These are phyloP conservation scores for Cucumis variabilis DNA, from an alignment of 331 rosid genomes.

Conservation along the genomic window DNA sequence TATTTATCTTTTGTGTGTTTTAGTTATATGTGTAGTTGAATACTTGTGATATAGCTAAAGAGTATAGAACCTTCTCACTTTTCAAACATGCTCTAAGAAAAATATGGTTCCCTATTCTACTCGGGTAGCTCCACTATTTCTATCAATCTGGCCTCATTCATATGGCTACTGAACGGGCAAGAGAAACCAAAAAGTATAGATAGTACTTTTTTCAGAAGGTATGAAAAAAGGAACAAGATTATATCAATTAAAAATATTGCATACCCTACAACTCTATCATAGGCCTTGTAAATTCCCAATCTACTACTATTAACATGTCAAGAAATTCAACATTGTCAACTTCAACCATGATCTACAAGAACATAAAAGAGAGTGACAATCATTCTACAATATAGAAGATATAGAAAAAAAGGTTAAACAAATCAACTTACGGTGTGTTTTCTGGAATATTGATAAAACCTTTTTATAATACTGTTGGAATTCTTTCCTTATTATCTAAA, in stretches of 20 bases:
- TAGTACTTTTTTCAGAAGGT: not conserved
- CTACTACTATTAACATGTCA: slow-evolving; percentile 86
- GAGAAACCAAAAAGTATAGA: not conserved
- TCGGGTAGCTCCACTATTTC: not conserved
- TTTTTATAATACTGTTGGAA: slow-evolving; percentile 57
- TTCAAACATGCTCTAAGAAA: not conserved
- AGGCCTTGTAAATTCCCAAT: slow-evolving; percentile 71
- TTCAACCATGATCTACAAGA: slow-evolving; percentile 83
- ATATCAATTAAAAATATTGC: not conserved
- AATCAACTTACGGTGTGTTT: slow-evolving; percentile 65
- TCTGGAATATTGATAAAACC: slow-evolving; percentile 65
- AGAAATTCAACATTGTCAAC: slow-evolving; percentile 61
- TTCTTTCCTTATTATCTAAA: too few relatives aligned
- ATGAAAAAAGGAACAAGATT: not conserved
- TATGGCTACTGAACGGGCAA: not conserved
- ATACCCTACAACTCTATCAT: slow-evolving; percentile 43
- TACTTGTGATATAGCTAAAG: too few relatives aligned
- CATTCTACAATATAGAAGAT: not conserved
- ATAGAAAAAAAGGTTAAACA: not conserved
- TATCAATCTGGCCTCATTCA: too few relatives aligned
- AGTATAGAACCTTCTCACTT: too few relatives aligned
- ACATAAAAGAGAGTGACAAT: not conserved
- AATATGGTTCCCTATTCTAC: not conserved
- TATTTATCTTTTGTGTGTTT: too few relatives aligned
- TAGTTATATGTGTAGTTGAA: too few relatives aligned